Base-by-base conservation (phyloP, 2,329 filamentous ascomycete genomes). In the Microcera coccophila region DNA sequence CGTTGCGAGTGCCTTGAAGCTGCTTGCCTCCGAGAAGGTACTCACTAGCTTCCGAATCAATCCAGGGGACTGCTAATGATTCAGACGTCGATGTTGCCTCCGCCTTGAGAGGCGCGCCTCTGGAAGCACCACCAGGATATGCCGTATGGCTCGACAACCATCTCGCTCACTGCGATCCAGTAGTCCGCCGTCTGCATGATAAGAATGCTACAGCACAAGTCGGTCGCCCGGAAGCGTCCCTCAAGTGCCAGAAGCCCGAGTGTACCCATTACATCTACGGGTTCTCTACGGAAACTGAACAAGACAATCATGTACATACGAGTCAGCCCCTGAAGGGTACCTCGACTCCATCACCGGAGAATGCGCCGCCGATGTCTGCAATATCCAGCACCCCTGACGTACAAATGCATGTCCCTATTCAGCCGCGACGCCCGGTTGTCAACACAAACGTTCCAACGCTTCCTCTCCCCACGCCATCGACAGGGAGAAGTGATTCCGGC, bases 211-310 rank as follows among this genome's bases (percentile, higher is more conserved):
- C 39, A 26, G 28, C 46, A 21, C 26, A 40, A 29, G 33, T 22
- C 19, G 32, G 41, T 33, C 16, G 39, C n/a, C 20, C 39, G 15
- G 48, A 36, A 42, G 45, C 45, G 21, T 54, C 73, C 10, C 73
- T 73, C 59, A 80, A 77, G 58, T 81, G 78, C 59, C 72, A 67
- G 61, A 66, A 79, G 48, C 72, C 79, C 39, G 66, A 66, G 42
- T 81, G 78, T 53, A 62, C 76, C 45, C 72, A 77, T 58, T 81
- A 79, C 59, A 72, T 81, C 28, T 81, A 81, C 50, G 78, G 78
- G 21, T 79, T 80, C 54, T 55, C 66, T 26, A 72, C 68, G 43
- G 65, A 64, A 28, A 64, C 73, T 39, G 76, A 79, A 47, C 70
- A 75, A 39, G 74, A 79, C 42, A 65, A 66, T 26, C 78, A 81